A percentile compares a stretch with the other conserved stretches of the same genome.
Evolutionary conservation across 139 green algal genomes (phyloP).

Genomic region (Medakamo hakoo): DNA sequence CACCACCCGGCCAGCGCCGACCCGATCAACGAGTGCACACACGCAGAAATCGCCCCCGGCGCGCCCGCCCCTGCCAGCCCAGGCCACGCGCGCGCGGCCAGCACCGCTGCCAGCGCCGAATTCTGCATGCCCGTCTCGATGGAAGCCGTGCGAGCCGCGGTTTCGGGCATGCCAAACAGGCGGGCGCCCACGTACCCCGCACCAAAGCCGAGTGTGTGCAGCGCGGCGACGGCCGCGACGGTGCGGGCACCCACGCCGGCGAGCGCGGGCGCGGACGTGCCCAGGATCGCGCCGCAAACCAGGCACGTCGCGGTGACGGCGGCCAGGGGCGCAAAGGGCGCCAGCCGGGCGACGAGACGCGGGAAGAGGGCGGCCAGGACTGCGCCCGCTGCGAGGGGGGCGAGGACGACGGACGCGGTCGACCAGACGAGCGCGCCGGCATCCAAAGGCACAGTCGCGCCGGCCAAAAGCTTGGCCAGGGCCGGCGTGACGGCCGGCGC

Average conservation of each 20-base stretch:
- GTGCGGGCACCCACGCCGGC: not conserved
- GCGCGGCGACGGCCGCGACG: constrained; percentile 9
- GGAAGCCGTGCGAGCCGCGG: constrained; percentile 33
- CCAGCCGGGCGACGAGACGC: not conserved
- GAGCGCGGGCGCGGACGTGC: not conserved
- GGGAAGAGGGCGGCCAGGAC: not conserved
- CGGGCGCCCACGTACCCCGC: constrained; percentile 31
- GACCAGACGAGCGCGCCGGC: constrained; percentile 35
- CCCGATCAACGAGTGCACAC: constrained; percentile 54
- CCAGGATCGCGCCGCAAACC: not conserved
- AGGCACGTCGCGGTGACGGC: not conserved
- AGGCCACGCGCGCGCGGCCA: constrained; percentile 51
- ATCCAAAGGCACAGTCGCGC: constrained; percentile 50
- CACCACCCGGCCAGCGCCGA: constrained; percentile 39
- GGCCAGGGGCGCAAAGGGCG: not conserved
- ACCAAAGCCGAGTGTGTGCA: constrained; percentile 31
- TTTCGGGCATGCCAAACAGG: constrained; percentile 23
- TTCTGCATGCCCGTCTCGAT: constrained; percentile 65
- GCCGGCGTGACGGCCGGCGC: constrained; percentile 48
- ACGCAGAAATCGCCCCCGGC: constrained; percentile 54
- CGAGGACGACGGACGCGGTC: constrained; percentile 13
- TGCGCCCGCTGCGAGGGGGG: constrained; percentile 17
- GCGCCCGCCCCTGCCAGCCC: constrained; percentile 47
- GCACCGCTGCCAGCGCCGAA: constrained; percentile 43
- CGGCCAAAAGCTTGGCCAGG: constrained; percentile 46